These are phyloP conservation scores for Botrytis aclada DNA, from an alignment of 2,329 filamentous ascomycete species.

Conservation along the genomic window DNA sequence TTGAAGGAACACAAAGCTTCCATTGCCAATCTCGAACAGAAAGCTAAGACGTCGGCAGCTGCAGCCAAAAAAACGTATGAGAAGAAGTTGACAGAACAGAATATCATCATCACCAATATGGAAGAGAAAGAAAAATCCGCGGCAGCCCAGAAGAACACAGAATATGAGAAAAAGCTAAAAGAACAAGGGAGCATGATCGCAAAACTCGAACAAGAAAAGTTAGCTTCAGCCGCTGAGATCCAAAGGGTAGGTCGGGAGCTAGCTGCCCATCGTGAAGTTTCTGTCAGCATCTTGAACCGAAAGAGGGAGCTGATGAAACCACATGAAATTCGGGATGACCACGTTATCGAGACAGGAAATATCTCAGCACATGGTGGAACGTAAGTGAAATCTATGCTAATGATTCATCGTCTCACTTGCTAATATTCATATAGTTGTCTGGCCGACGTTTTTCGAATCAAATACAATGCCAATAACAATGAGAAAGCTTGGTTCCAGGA, in stretches of 20 bases:
- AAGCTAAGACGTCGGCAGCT: background rate
- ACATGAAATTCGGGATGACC: background rate
- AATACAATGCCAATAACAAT: background rate
- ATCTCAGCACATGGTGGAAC: constrained; percentile 8
- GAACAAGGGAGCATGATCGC: background rate
- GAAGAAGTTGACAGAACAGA: background rate
- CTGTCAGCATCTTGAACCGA: background rate
- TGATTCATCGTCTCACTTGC: background rate
- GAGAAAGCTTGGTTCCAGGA: constrained; percentile 1
- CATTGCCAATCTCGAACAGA: background rate
- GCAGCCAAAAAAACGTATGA: background rate
- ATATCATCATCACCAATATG: background rate
- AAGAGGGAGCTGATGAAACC: constrained; percentile 10
- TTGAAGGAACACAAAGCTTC: background rate
- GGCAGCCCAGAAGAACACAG: background rate
- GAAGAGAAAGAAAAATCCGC: background rate
- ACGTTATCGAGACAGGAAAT: constrained; percentile 3
- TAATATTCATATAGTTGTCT: background rate
- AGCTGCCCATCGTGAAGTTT: background rate
- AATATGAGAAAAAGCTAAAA: background rate
- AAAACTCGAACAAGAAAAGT: background rate
- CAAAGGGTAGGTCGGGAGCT: background rate
- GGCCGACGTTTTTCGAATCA: constrained; percentile 4
- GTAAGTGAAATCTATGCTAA: background rate
- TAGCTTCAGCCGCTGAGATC: background rate